Evolutionary conservation across 1,284 basidiomycete genomes (phyloP), one percentile per base, ranked within the genome.

Genomic region (Irpex sp.): DNA sequence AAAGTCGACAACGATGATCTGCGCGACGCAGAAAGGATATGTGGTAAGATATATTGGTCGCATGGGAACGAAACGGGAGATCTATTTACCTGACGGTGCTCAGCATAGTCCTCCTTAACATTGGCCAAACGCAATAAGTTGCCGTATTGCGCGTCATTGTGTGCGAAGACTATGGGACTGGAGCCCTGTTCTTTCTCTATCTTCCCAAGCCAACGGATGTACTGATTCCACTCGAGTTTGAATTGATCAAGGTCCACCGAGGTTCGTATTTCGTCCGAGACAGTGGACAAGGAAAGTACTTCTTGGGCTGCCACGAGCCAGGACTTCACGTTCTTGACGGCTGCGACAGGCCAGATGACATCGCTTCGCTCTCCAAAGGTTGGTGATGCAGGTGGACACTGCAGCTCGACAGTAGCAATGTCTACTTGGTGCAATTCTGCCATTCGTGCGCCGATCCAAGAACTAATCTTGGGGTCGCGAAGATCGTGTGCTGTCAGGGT

Each of bases 1-100:
- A 73, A 97, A 97, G 77, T 97, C 95, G 67, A 97, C 93, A 44
- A 97, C 93, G 72, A 96, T 92, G 70, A 96, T 88, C 91, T 94
- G 72, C 59, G 37, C 58, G 38, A 59, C 19, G 54, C 44, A 38
- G 51, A 7, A 49, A 48, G 62, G 56, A 49, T 52, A 57, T 21
- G 48, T 59, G 47, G 21, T 26, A 26, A 26, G 21, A 26, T 26
- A 26, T 26, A 26, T 44, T 13, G 49, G 58, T 15, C 58, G 19
- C 44, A 47, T 40, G 38, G 17, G 36, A 37, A 63, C 59, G 67
- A 60, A 69, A 70, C 60, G 55, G 34, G 37, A 64, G 56, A 21
- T 64, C 38, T 31, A 40, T 31, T 69, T 69, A 91, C 90, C 81
- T 89, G 87, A 62, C 83, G 84, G 73, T 92, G 89, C 59, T 85